A percentile compares a stretch with the other conserved stretches of the same genome.
These are phyloP conservation scores for Fraxinus floribunda DNA, from an alignment of 305 asterid genomes.

Conservation along the genomic window DNA sequence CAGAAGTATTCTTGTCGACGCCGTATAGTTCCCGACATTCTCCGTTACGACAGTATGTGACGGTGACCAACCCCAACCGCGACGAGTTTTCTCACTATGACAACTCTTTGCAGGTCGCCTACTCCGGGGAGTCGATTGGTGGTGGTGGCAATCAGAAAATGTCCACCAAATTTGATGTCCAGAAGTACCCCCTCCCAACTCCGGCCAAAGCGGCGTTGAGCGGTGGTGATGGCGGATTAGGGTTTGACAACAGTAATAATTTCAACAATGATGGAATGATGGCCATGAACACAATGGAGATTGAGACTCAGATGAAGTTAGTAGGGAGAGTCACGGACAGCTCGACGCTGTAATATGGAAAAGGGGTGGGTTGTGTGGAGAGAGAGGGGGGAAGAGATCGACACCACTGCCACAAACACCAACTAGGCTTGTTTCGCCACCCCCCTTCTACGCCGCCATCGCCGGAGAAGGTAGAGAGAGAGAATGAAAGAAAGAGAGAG, in stretches of 20 bases:
- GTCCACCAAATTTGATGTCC: slow-evolving; percentile 78
- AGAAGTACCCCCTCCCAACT: slow-evolving; percentile 63
- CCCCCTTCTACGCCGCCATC: no score
- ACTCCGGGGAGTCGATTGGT: slow-evolving; percentile 68
- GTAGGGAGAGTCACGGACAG: slow-evolving; percentile 75
- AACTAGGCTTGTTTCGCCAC: no score
- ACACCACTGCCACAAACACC: no score
- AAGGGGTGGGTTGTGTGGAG: no score
- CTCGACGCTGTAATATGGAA: no score
- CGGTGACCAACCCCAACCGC: slow-evolving; percentile 89
- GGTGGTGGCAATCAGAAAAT: slow-evolving; percentile 77
- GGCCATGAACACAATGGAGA: slow-evolving; percentile 63
- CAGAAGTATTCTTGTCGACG: slow-evolving; percentile 39
- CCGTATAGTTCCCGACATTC: slow-evolving; percentile 81
- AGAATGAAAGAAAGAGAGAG: no score
- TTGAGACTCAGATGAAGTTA: slow-evolving; percentile 86
- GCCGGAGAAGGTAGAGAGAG: no score
- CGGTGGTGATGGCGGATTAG: slow-evolving; percentile 19
- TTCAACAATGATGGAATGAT: slow-evolving; percentile 8
- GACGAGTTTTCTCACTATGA: slow-evolving; percentile 90
- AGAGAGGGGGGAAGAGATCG: no score
- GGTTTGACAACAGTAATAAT: slow-evolving; percentile 16
- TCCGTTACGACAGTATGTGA: slow-evolving; percentile 76
- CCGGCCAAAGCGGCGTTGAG: slow-evolving; percentile 37
- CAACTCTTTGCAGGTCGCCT: slow-evolving; percentile 82